Evolutionary conservation across 2,329 filamentous ascomycete species (phyloP), one percentile per base, ranked within the genome.

Genomic region (Botrytis pseudocinerea): DNA sequence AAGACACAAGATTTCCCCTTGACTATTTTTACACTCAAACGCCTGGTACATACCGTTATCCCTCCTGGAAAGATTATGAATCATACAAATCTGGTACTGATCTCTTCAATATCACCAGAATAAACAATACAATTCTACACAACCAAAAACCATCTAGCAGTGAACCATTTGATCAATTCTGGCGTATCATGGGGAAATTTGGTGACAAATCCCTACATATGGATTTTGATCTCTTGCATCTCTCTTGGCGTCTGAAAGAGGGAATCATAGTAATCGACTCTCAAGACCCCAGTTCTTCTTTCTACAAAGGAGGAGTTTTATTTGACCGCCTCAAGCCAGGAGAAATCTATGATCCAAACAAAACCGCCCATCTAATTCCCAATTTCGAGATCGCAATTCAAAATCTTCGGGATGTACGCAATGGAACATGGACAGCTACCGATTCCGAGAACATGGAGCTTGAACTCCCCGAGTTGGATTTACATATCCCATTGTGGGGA

Each of bases 201-300:
- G 46, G 35, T 1, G 35, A 40, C 1, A n/a, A 61, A 35, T 20
- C 59, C 8, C 9, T 71, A 9, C 42, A 46, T 14, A 32, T 65
- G 14, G 69, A 71, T 54, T 71, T 71, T 65, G 69, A 71, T 20
- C 60, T 71, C 18, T 14, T 40, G 22, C 25, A 71, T 16, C 60
- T 40, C 14, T 16, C 46, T 8, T 71, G 69, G 69, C 59, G 69
- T n/a, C 35, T 71, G 7, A 62, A n/a, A n/a, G n/a, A 62, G 25
- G 60, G 59, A 14, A 18, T 6, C 8, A 25, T 64, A 38, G 22
- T 51, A 0, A n/a, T 28, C 7, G 20, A 54, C 18, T 7, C 12
- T 1, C 3, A 32, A 9, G n/a, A 71, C 6, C 25, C 40, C 18
- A 46, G 12, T 18, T 40, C n/a, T 18, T 71, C 10, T 22, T 42